Conservation (phyloP, 2,329 filamentous ascomycete species). For the Cylindrodendrum hubeiense region DNA sequence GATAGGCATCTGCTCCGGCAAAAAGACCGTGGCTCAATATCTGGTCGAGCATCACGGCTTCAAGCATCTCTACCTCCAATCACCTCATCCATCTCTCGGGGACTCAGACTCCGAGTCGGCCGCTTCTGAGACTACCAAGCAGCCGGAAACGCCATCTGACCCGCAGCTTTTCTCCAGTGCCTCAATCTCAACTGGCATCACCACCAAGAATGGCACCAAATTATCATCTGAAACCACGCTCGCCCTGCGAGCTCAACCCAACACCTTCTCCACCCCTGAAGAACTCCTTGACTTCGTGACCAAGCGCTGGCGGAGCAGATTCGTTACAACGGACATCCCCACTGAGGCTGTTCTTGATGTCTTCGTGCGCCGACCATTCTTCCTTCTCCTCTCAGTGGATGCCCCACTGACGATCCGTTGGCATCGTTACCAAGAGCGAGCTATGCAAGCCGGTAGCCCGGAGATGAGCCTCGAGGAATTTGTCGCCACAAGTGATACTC, state of each 20-base stretch:
- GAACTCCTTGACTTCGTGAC: slow-evolving; percentile 88
- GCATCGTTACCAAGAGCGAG: slow-evolving; percentile 74
- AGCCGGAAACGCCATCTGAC: slow-evolving; percentile 23
- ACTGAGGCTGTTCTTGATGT: slow-evolving; percentile 79
- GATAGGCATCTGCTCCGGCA: slow-evolving; percentile 91
- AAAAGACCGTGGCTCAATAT: slow-evolving; percentile 89
- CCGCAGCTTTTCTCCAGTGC: slow-evolving; percentile 40
- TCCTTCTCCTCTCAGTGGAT: slow-evolving; percentile 91
- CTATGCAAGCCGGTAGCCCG: slow-evolving; percentile 33
- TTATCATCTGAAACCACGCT: slow-evolving; percentile 43
- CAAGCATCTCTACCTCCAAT: slow-evolving; percentile 73
- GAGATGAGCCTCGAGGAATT: slow-evolving; percentile 66
- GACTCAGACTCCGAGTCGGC: slow-evolving; percentile 21
- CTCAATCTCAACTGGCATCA: slow-evolving; percentile 43
- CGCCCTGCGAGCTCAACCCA: slow-evolving; percentile 41
- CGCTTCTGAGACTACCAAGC: slow-evolving; percentile 22
- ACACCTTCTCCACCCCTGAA: slow-evolving; percentile 71
- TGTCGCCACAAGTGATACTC: slow-evolving; percentile 72
- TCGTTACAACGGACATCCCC: slow-evolving; percentile 88
- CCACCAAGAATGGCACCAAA: slow-evolving; percentile 41
- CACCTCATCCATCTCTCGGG: slow-evolving; percentile 16
- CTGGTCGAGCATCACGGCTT: slow-evolving; percentile 88
- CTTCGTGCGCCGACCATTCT: slow-evolving; percentile 86
- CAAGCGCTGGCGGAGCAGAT: slow-evolving; percentile 83
- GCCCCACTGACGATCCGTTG: slow-evolving; percentile 88